Percentiles rank a stretch among this genome's conserved stretches.
phyloP scores from a whole-genome alignment of 306 rosid genomes.

The Inga oerstediana region DNA sequence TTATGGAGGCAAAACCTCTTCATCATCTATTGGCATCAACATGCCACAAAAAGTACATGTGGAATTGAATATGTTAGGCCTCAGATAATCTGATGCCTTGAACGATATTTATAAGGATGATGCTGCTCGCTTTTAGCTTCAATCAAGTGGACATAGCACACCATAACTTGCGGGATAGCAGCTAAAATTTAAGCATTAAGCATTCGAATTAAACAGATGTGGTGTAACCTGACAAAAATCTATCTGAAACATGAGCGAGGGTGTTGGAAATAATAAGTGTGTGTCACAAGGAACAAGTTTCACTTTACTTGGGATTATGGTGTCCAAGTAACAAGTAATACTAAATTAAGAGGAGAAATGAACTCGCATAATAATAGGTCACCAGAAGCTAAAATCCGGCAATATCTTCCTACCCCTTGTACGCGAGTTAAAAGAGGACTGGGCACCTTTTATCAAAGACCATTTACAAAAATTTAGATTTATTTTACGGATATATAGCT shows the following conservation, averaged over 20 bases:
- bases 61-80: not conserved
- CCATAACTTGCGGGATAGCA: constrained; percentile 8
- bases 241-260: constrained; percentile 2
- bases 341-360: too few relatives aligned
- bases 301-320: too few relatives aligned
- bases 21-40: not conserved
- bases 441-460: too few relatives aligned
- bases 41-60: not conserved
- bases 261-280: too few relatives aligned
- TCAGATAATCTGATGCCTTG: not conserved
- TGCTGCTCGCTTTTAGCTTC: not conserved
- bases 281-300: too few relatives aligned
- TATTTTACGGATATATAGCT: too few relatives aligned
- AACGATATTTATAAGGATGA: not conserved
- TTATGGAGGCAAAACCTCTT: not conserved
- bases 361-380: too few relatives aligned
- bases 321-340: too few relatives aligned
- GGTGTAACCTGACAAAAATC: not conserved
- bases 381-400: too few relatives aligned
- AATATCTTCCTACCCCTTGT: too few relatives aligned
- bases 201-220: not conserved
- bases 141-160: not conserved
- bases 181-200: constrained; percentile 4
- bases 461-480: too few relatives aligned
- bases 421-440: too few relatives aligned